Evolutionary conservation across 2,329 filamentous ascomycete species (phyloP).

Genomic region (Hypoxylon sp.): DNA sequence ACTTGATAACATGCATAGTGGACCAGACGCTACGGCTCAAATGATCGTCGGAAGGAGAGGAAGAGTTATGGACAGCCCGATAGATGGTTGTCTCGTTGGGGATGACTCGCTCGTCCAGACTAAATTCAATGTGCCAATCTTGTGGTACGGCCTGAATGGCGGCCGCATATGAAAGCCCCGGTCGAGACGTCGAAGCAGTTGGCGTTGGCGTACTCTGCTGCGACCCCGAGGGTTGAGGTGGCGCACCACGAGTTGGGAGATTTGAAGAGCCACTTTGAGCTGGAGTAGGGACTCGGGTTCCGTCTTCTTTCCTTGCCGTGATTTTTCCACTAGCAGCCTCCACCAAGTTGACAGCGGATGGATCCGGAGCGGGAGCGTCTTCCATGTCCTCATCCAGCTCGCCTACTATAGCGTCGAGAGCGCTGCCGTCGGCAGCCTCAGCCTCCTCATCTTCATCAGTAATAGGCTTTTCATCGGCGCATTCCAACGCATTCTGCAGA

Average conservation of each 20-base stretch:
- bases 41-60: slow-evolving; percentile 69
- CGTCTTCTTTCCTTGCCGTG: slow-evolving; percentile 91
- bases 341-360: slow-evolving; percentile 91
- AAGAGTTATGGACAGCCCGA: slow-evolving; percentile 82
- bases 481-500: slow-evolving; percentile 81
- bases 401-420: slow-evolving; percentile 89
- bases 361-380: slow-evolving; percentile 77
- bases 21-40: slow-evolving; percentile 87
- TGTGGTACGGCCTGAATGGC: slow-evolving; percentile 84
- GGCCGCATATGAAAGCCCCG: slow-evolving; percentile 81
- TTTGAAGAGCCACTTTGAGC: slow-evolving; percentile 65
- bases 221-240: slow-evolving; percentile 56
- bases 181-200: slow-evolving; percentile 67
- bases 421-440: slow-evolving; percentile 71
- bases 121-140: slow-evolving; percentile 98
- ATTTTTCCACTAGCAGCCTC: slow-evolving; percentile 88
- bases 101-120: slow-evolving; percentile 84
- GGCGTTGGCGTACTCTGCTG: slow-evolving; percentile 58
- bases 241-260: slow-evolving; percentile 54
- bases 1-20: slow-evolving; percentile 89
- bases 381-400: slow-evolving; percentile 89
- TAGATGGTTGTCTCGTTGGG: slow-evolving; percentile 96
- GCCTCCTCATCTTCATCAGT: slow-evolving; percentile 76
- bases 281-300: slow-evolving; percentile 86
- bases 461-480: slow-evolving; percentile 89